These are phyloP conservation scores for Spathaspora hagerdaliae DNA, from an alignment of 805 yeast species.

Conservation along the genomic window DNA sequence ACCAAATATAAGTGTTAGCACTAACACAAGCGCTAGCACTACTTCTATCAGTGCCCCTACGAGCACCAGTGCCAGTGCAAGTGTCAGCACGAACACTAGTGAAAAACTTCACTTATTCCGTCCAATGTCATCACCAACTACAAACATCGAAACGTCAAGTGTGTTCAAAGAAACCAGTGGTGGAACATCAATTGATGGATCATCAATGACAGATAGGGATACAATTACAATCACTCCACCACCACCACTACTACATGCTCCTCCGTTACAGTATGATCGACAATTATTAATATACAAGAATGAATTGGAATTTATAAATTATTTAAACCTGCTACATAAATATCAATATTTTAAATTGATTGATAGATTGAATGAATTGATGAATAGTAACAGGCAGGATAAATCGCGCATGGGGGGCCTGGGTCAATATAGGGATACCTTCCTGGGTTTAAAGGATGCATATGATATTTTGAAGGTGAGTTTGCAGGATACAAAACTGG, in stretches of 20 bases:
- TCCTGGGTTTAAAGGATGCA: neutral
- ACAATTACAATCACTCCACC: neutral
- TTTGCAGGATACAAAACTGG: slow-evolving; percentile 9
- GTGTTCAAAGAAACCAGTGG: slow-evolving; percentile 11
- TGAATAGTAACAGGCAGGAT: neutral
- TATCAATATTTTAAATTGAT: slow-evolving; percentile 15
- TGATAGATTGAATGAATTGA: neutral
- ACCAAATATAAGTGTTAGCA: too few species aligned
- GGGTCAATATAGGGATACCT: neutral
- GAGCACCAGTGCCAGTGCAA: too few species aligned
- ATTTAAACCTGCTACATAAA: slow-evolving; percentile 46
- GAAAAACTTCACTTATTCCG: slow-evolving; percentile 6
- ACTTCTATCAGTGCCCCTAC: too few species aligned
- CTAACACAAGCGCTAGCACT: too few species aligned
- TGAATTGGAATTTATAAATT: slow-evolving; percentile 58
- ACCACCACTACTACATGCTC: neutral
- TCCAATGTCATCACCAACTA: slow-evolving; percentile 18
- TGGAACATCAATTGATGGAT: neutral
- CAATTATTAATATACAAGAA: slow-evolving; percentile 55
- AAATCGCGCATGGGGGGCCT: neutral
- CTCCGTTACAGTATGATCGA: slow-evolving; percentile 36
- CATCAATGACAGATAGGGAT: neutral
- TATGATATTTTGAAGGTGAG: neutral
- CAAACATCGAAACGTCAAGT: slow-evolving; percentile 17
- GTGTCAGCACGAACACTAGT: too few species aligned